Conservation (phyloP, 2,329 filamentous ascomycete species). For the Alternaria conjuncta region DNA sequence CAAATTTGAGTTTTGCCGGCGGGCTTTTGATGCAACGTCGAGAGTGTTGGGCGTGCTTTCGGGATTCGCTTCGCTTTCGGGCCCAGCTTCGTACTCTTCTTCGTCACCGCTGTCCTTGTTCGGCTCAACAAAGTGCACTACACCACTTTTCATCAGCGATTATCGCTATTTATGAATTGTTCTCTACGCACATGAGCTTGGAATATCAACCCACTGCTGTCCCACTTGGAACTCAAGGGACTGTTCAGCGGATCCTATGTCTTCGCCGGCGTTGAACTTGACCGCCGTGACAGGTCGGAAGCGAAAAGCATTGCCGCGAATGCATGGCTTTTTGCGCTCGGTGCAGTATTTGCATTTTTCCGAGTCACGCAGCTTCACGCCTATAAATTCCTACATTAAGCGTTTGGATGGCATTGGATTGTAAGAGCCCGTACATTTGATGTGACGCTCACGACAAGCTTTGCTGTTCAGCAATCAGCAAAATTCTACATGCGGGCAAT, state of each 20-base stretch:
- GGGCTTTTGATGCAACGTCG: constrained; percentile 14
- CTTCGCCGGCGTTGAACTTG: constrained; percentile 42
- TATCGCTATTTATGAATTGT: not conserved
- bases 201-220: constrained; percentile 39
- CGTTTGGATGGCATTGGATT: not conserved
- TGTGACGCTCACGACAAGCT: constrained; percentile 40
- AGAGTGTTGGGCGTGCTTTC: not conserved
- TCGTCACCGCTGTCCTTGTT: constrained; percentile 36
- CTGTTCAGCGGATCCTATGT: constrained; percentile 39
- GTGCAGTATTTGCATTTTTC: constrained; percentile 41
- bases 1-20: not conserved
- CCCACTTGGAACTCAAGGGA: constrained; percentile 31
- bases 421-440: constrained; percentile 32
- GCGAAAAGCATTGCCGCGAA: constrained; percentile 39
- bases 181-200: constrained; percentile 26
- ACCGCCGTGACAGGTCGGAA: constrained; percentile 39
- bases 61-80: constrained; percentile 8
- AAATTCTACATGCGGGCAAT: constrained; percentile 1
- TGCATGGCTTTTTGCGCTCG: constrained; percentile 35
- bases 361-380: constrained; percentile 36
- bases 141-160: not conserved
- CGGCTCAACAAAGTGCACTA: constrained; percentile 38
- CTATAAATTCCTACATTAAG: constrained; percentile 11
- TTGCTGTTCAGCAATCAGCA: constrained; percentile 28
- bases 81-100: constrained; percentile 15